Percentiles rank a stretch among this genome's conserved stretches.
phyloP scores from a whole-genome alignment of 345 rosid genomes.

The Salix koriyanagi region DNA sequence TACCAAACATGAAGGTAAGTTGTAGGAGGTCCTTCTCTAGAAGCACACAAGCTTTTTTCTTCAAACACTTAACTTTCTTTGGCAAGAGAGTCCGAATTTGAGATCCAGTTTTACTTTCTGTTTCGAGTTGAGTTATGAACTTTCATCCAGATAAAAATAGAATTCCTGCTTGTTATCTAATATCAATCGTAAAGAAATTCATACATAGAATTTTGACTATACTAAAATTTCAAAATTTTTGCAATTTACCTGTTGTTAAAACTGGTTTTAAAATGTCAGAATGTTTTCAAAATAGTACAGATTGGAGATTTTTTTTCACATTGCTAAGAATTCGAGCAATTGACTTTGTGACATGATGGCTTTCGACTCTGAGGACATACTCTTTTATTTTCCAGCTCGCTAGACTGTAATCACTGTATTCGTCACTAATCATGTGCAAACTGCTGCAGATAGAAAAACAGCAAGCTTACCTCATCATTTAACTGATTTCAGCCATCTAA shows the following conservation, averaged over 20 bases:
- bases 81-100: background rate
- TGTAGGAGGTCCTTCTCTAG: background rate
- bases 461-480: background rate
- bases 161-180: background rate
- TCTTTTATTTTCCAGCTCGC: too few relatives aligned
- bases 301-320: background rate
- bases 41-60: background rate
- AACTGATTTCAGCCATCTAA: conserved; percentile 3
- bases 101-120: background rate
- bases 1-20: conserved; percentile 46
- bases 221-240: background rate
- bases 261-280: background rate
- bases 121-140: background rate
- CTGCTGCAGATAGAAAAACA: background rate
- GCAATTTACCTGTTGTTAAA: background rate
- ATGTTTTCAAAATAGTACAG: background rate
- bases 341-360: background rate
- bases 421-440: too few relatives aligned
- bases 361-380: too few relatives aligned
- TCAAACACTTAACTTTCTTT: background rate
- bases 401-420: background rate
- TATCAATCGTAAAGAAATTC: background rate
- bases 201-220: background rate
- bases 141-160: background rate
- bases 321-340: background rate